A percentile compares a stretch with the other conserved stretches of the same genome.
Evolutionary conservation across 2,329 filamentous ascomycete genomes (phyloP).

Genomic region (Phialophora verrucosa): DNA sequence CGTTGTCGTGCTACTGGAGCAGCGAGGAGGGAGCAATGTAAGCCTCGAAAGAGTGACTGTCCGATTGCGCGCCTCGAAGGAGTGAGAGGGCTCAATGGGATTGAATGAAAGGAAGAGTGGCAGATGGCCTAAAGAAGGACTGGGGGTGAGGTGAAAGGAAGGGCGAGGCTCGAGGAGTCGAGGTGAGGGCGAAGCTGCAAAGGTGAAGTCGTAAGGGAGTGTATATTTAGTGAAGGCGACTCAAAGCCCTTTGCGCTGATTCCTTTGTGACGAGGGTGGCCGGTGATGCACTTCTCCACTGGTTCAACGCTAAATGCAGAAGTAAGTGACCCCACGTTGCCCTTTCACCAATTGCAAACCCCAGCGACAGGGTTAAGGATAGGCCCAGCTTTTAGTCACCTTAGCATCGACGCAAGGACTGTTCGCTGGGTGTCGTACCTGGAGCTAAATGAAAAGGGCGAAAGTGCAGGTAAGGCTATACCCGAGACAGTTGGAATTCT

Average conservation of each 20-base stretch:
- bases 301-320: constrained; percentile 8
- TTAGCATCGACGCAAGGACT: constrained; percentile 7
- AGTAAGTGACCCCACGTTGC: constrained; percentile 18
- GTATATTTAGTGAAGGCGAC: constrained; percentile 15
- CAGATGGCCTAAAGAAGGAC: constrained; percentile 29
- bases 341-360: constrained; percentile 17
- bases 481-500: constrained; percentile 17
- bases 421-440: constrained; percentile 18
- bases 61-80: constrained; percentile 30
- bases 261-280: constrained; percentile 16
- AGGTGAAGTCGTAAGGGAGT: constrained; percentile 4
- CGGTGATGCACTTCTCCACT: constrained; percentile 6
- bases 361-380: constrained; percentile 11
- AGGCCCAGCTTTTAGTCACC: background rate
- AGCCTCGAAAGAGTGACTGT: constrained; percentile 28
- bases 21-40: constrained; percentile 1
- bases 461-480: constrained; percentile 19
- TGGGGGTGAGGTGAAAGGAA: constrained; percentile 21
- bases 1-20: constrained; percentile 16
- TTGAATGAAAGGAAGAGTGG: constrained; percentile 26
- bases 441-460: constrained; percentile 20
- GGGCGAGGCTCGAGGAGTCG: constrained; percentile 11
- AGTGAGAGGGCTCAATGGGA: constrained; percentile 33
- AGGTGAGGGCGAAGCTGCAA: constrained; percentile 14
- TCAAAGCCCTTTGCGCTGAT: constrained; percentile 1